Conservation (phyloP, 441 rosid species). For the Syzygium syzygioides region DNA sequence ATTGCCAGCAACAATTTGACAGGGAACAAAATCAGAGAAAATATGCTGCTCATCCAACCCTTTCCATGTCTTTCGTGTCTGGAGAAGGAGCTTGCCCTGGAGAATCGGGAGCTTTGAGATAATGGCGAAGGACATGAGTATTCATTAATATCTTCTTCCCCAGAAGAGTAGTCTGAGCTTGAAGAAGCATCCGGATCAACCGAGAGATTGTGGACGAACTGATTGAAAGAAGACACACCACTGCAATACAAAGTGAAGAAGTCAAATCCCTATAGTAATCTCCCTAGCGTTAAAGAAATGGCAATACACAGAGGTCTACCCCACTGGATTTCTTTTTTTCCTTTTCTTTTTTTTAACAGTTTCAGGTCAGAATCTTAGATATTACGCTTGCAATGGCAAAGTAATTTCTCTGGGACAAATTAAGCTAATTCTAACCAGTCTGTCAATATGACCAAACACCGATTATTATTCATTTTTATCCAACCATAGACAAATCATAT, state of each 20-base stretch:
- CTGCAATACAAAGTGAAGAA: slow-evolving; percentile 22
- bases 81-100: slow-evolving; percentile 39
- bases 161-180: slow-evolving; percentile 72
- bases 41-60: slow-evolving; percentile 41
- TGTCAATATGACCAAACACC: neutral
- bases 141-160: slow-evolving; percentile 66
- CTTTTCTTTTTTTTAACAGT: neutral
- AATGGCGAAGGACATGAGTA: slow-evolving; percentile 50
- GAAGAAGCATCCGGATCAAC: slow-evolving; percentile 66
- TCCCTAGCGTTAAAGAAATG: neutral
- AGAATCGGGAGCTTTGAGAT: slow-evolving; percentile 65
- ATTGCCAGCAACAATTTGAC: slow-evolving; percentile 46
- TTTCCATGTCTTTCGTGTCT: slow-evolving; percentile 30
- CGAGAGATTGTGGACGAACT: slow-evolving; percentile 79
- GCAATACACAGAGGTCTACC: neutral
- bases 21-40: slow-evolving; percentile 67
- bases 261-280: neutral
- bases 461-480: neutral
- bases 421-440: neutral
- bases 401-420: neutral
- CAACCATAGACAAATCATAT: neutral
- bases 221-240: slow-evolving; percentile 95
- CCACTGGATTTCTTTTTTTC: neutral
- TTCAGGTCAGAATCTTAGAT: neutral
- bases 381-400: neutral